Evolutionary conservation across 2,329 filamentous ascomycete genomes (phyloP).

Genomic region (Claviceps spartinae): DNA sequence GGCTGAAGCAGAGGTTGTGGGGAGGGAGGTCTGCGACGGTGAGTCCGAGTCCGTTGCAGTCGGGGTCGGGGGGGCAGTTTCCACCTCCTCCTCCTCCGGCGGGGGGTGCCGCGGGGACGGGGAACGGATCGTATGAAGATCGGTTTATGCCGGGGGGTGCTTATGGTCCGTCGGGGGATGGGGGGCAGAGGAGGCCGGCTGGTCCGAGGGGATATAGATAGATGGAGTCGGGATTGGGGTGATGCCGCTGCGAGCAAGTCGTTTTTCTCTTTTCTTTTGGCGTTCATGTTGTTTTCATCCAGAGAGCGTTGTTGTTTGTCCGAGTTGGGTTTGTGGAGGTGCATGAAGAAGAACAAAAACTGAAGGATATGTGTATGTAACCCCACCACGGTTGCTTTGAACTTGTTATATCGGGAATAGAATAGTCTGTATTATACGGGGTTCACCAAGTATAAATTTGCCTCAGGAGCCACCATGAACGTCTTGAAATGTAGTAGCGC

Average conservation of each 20-base stretch:
- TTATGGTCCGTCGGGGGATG: slow-evolving; percentile 27
- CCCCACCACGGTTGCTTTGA: too few relatives aligned
- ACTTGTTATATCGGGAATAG: too few relatives aligned
- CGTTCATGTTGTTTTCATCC: background rate
- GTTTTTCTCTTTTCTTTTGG: too few relatives aligned
- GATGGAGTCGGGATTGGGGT: background rate
- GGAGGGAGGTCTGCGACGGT: slow-evolving; percentile 36
- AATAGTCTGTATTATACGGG: too few relatives aligned
- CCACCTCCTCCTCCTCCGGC: slow-evolving; percentile 25
- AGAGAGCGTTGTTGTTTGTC: background rate
- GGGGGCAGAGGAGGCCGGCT: slow-evolving; percentile 23
- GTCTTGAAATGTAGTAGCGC: too few relatives aligned
- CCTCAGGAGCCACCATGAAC: too few relatives aligned
- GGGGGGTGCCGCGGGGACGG: slow-evolving; percentile 4
- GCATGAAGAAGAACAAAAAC: too few relatives aligned
- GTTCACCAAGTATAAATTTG: too few relatives aligned
- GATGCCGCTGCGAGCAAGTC: too few relatives aligned
- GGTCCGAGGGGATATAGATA: slow-evolving; percentile 28
- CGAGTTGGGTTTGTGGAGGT: too few relatives aligned
- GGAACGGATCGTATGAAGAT: slow-evolving; percentile 26
- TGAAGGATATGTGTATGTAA: too few relatives aligned
- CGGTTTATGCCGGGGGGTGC: slow-evolving; percentile 29
- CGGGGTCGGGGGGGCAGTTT: slow-evolving; percentile 29
- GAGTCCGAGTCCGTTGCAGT: slow-evolving; percentile 31
- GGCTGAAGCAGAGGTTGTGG: slow-evolving; percentile 69